Base-by-base conservation (phyloP, 1,284 basidiomycete species). In the Cryptococcus sp. region DNA sequence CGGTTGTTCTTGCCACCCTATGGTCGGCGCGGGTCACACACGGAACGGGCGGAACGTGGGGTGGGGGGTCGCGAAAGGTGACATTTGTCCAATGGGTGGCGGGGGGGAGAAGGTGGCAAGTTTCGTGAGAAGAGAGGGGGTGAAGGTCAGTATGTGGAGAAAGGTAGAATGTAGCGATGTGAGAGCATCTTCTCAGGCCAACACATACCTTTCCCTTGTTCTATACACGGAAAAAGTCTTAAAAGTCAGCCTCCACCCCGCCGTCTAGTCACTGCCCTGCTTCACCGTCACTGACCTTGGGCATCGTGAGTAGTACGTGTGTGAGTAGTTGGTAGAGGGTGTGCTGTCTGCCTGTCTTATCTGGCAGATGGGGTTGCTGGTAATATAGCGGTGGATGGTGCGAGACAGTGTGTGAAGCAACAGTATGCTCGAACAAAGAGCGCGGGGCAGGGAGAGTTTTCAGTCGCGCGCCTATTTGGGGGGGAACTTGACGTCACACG, bases 1-100 rank as follows among this genome's bases (percentile, higher is more conserved):
- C 95, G 85, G 80, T 96, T 87, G 82, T 98, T 98, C 84, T 99
- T 98, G 65, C 96, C 96, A 77, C 96, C 95, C 91, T 98, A 47
- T 50, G 11, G 15, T 33, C 5, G 5, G 28, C 9, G 23, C 48
- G 20, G 35, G 24, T 23, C 28, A 16, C 45, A 46, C 18, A 35
- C 33, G n/a, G 33, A 44, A 37, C 37, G 49, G 24, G 6, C 15
- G 23, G 11, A 49, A 3, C 4, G 43, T n/a, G 45, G 18, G 16
- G 12, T 15, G 5, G 36, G 2, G 37, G 15, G 20, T 13, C 15
- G 13, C n/a, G 53, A 9, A 23, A 33, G 53, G 36, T 18, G 21
- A n/a, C 38, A 46, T 42, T 39, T 21, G 38, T 43, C 12, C 21
- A 43, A 44, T 44, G 21, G 8, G 37, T 42, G 42, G 23, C 20